Evolutionary conservation across 139 green algal species (phyloP), one percentile per base, ranked within the genome.

Genomic region (Chlamydomonas eustigma): DNA sequence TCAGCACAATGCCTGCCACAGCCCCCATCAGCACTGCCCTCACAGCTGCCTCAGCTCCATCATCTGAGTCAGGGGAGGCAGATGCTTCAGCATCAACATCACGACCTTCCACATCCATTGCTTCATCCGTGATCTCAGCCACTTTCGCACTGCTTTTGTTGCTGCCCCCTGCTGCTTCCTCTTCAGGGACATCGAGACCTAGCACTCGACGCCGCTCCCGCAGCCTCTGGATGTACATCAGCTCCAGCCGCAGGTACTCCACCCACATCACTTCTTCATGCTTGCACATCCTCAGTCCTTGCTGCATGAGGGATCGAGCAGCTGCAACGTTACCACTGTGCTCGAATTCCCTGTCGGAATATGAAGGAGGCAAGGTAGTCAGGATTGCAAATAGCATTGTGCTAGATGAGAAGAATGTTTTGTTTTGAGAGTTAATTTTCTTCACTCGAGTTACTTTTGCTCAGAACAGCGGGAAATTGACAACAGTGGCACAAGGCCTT

Each of bases 241-340:
- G 83, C 86, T 97, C 91, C 73, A 91, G 82, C 1, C 87, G 75
- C 69, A 95, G 91, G 82, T 97, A 97, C 79, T 97, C 91, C 4
- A 88, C 71, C 94, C 94, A 98, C 39, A 98, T 87, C 36, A 58
- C 70, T 38, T 81, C 73, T 0, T 79, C 79, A 64, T 79, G 52
- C 30, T 75, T 76, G 83, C 88, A 95, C 82, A 93, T 92, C 63
- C 94, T 85, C 66, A 97, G 80, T 22, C 93, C 93, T n/a, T 88
- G 87, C 88, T 98, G 94, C 94, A 98, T 95, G 34, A 98, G 88
- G 18, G 86, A 74, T 18, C 94, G 85, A 1, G 94, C 93, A 4
- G 92, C 89, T 25, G 50, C 71, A 5, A 89, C 85, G 78, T 98
- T 94, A 66, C 73, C 52, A 74, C 94, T 93, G 75, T 79, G 58